Base-by-base conservation (phyloP, 2,329 filamentous ascomycete species). In the Penicillium sclerotiorum region DNA sequence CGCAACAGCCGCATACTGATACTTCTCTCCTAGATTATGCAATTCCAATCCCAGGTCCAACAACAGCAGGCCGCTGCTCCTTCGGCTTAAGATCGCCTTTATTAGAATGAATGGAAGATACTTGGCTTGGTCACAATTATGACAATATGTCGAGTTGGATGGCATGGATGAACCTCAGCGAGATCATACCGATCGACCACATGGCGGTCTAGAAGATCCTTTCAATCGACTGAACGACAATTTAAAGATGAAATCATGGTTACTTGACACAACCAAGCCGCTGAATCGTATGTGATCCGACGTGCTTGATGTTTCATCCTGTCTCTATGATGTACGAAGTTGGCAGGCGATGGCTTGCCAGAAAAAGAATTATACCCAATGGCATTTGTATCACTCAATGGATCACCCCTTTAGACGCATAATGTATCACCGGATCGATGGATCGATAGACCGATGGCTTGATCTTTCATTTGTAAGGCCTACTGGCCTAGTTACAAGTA, bases 31-130 rank as follows among this genome's bases (percentile, higher is more conserved):
- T 47, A 74, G 72, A 64, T 74, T 39, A 61, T 74, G 25, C 68
- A 72, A 60, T 62, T 72, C 50, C 72, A 75, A 56, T 67, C 60
- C 35, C 66, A 71, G 45, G 47, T 62, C 28, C 69, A 72, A 47
- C 69, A 68, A 46, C 69, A 68, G 48, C 64, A 69, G 49, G 59
- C 59, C 28, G 67, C 64, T 13, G 62, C 68, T 12, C 62, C 68
- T 41, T 67, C 68, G 28, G 65, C 67, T 35, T 72, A 58, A 68
- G 18, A n/a, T n/a, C n/a, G n/a, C n/a, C n/a, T n/a, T n/a, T n/a
- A n/a, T n/a, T n/a, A n/a, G n/a, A 20, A 3, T 18, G 11, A 18
- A 23, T n/a, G n/a, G 4, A 17, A 30, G 8, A 4, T 25, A n/a
- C 6, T 22, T 18, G 18, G 13, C 13, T 23, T 8, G 12, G 25